phyloP scores from a whole-genome alignment of 257 asterid genomes.

The Petrea volubilis region DNA sequence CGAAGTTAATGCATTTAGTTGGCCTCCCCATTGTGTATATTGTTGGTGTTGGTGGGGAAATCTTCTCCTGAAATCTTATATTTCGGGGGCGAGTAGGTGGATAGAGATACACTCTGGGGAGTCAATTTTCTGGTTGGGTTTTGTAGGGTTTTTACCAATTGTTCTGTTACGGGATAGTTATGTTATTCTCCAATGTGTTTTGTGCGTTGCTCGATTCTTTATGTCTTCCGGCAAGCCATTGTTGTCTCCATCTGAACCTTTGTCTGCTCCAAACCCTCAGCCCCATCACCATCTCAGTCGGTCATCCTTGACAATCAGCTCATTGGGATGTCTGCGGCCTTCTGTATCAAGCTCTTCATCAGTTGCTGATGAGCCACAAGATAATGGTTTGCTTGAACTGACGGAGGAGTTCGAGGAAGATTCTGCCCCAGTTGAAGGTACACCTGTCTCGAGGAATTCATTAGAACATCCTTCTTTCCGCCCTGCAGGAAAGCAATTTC shows the following conservation, averaged over 20 bases:
- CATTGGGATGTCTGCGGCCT: conserved; percentile 35
- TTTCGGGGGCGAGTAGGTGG: conserved; percentile 12
- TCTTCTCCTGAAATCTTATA: conserved; percentile 13
- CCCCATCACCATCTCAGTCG: conserved; percentile 28
- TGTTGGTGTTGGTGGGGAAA: conserved; percentile 25
- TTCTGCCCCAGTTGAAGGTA: conserved; percentile 24
- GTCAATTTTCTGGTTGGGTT: conserved; percentile 23
- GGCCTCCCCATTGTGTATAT: conserved; percentile 30
- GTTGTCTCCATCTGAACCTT: conserved; percentile 51
- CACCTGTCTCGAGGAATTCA: conserved; percentile 24
- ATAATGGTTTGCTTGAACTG: conserved; percentile 28
- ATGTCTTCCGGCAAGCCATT: conserved; percentile 86
- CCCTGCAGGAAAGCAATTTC: conserved; percentile 35
- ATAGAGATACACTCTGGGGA: conserved; percentile 20
- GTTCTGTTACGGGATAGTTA: conserved; percentile 24
- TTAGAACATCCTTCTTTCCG: conserved; percentile 18
- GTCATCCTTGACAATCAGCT: conserved; percentile 41
- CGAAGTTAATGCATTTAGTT: conserved; percentile 17
- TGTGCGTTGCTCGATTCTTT: conserved; percentile 41
- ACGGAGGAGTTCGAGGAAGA: conserved; percentile 35
- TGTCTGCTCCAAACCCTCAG: conserved; percentile 40
- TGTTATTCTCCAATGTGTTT: conserved; percentile 48
- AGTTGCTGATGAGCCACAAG: conserved; percentile 32
- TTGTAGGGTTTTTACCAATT: conserved; percentile 22
- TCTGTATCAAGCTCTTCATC: conserved; percentile 38